Evolutionary conservation across 2,329 filamentous ascomycete genomes (phyloP).

Genomic region (Cladophialophora immunda): DNA sequence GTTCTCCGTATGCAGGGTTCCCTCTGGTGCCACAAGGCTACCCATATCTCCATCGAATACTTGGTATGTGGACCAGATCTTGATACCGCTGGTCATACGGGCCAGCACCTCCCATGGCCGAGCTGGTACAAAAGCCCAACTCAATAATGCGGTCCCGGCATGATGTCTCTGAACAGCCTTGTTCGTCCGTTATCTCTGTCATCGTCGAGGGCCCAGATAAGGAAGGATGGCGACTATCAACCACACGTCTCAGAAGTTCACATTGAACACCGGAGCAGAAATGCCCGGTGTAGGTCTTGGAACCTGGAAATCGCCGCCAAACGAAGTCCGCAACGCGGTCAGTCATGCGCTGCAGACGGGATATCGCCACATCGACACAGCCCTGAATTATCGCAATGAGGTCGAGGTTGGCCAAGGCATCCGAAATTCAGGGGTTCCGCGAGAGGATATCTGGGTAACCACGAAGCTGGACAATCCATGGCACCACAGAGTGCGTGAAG

Average conservation of each 20-base stretch:
- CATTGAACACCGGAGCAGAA: slow-evolving; percentile 43
- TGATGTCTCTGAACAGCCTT: not conserved
- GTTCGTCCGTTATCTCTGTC: not conserved
- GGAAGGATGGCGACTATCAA: slow-evolving; percentile 22
- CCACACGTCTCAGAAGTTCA: slow-evolving; percentile 37
- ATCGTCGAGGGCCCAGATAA: not conserved
- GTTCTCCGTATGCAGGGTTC: not conserved
- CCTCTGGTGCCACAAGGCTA: slow-evolving; percentile 1
- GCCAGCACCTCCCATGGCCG: not conserved
- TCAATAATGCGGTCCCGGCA: slow-evolving; percentile 13
- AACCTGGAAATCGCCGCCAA: slow-evolving; percentile 42
- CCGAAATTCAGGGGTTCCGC: slow-evolving; percentile 75
- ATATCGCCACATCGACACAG: slow-evolving; percentile 65
- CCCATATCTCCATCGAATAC: not conserved
- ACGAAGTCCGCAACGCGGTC: slow-evolving; percentile 48
- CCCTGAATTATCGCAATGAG: slow-evolving; percentile 72
- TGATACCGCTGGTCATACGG: not conserved
- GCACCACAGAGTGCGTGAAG: slow-evolving; percentile 48
- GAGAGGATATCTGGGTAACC: slow-evolving; percentile 82
- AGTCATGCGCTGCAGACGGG: slow-evolving; percentile 59
- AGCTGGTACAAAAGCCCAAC: slow-evolving; percentile 14
- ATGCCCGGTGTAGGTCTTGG: slow-evolving; percentile 45
- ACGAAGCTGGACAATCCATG: slow-evolving; percentile 78
- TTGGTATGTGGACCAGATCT: not conserved
- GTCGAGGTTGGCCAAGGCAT: slow-evolving; percentile 82